Evolutionary conservation across 2,329 filamentous ascomycete genomes (phyloP).

Genomic region (Apiospora rasikravindrae): DNA sequence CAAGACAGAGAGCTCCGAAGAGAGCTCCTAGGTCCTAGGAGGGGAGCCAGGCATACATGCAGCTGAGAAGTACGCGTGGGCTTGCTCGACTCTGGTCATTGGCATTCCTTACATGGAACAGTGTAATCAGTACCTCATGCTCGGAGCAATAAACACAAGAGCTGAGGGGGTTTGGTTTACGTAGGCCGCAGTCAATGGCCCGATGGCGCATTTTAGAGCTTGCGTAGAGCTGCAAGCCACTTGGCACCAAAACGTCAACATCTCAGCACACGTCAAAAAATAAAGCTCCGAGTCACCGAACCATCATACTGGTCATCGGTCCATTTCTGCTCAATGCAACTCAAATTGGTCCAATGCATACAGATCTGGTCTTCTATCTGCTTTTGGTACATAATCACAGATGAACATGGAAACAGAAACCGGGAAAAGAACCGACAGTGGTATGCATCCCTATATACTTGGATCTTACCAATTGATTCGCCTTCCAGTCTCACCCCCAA

Average conservation of each 20-base stretch:
- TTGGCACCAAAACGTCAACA: neutral
- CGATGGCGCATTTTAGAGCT: slow-evolving; percentile 15
- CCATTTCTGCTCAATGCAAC: neutral
- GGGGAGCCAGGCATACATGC: neutral
- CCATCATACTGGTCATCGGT: neutral
- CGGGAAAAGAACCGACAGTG: neutral
- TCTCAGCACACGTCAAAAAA: neutral
- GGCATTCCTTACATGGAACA: neutral
- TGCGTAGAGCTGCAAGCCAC: slow-evolving; percentile 1
- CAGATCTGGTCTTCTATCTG: neutral
- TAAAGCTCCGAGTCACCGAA: neutral
- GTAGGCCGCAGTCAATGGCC: neutral
- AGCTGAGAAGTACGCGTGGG: neutral
- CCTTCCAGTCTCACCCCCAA: neutral
- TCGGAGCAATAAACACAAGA: neutral
- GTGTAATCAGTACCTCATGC: slow-evolving; percentile 12
- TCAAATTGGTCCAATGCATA: neutral
- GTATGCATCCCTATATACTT: neutral
- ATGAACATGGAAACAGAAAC: neutral
- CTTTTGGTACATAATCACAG: neutral
- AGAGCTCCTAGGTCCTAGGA: neutral
- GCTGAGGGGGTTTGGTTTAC: neutral
- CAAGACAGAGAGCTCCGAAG: neutral
- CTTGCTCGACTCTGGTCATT: neutral
- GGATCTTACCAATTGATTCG: neutral